Conservation (phyloP, 805 yeast species). For the Zygoascus bituminiphila region DNA sequence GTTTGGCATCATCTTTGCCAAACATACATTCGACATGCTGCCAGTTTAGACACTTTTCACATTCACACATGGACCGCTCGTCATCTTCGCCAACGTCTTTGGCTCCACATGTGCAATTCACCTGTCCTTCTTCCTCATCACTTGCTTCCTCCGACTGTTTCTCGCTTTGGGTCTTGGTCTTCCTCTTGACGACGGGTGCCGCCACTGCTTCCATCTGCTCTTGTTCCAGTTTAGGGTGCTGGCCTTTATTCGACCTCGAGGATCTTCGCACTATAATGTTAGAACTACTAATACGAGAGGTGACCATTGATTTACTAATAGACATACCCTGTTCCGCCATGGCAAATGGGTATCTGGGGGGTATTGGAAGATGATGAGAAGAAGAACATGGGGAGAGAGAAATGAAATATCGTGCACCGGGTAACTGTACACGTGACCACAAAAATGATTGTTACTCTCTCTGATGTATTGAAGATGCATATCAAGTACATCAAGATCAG, state of each 20-base stretch:
- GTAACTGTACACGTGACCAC: no score
- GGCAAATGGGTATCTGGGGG: no score
- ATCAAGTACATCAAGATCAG: no score
- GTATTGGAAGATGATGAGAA: background rate
- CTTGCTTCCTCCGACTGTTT: background rate
- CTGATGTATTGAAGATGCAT: no score
- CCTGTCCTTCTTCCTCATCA: slow-evolving; percentile 19
- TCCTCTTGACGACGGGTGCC: background rate
- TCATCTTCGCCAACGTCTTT: slow-evolving; percentile 26
- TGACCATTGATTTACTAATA: no score
- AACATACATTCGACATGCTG: slow-evolving; percentile 61
- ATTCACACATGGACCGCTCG: slow-evolving; percentile 49
- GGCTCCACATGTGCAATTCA: slow-evolving; percentile 28
- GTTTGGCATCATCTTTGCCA: slow-evolving; percentile 32
- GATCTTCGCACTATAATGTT: slow-evolving; percentile 35
- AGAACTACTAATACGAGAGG: no score
- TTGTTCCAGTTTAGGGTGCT: slow-evolving; percentile 23
- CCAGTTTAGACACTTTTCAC: slow-evolving; percentile 60
- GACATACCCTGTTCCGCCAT: no score
- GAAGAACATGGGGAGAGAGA: no score
- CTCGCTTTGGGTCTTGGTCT: slow-evolving; percentile 2
- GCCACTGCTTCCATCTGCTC: slow-evolving; percentile 4
- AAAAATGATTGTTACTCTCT: no score
- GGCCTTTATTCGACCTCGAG: slow-evolving; percentile 33
- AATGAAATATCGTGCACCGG: no score